A percentile compares a stretch with the other conserved stretches of the same genome.
These are phyloP conservation scores for Esteya vermicola DNA, from an alignment of 2,329 filamentous ascomycete genomes.

Conservation along the genomic window DNA sequence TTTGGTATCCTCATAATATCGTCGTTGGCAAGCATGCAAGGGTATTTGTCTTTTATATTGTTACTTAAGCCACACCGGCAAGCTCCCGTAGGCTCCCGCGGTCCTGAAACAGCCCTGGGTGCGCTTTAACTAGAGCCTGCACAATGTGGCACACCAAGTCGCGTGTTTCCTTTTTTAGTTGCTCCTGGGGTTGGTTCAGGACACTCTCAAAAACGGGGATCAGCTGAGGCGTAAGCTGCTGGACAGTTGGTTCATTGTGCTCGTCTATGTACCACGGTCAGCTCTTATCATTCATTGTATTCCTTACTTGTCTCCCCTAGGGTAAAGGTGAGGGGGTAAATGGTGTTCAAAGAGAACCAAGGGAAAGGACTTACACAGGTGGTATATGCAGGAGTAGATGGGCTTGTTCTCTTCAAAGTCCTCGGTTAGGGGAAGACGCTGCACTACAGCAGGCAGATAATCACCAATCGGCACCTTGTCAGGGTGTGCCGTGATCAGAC, in stretches of 20 bases:
- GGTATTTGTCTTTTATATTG: too few relatives aligned
- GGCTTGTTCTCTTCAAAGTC: slow-evolving; percentile 96
- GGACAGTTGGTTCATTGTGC: slow-evolving; percentile 52
- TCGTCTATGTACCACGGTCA: slow-evolving; percentile 32
- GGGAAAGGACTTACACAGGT: slow-evolving; percentile 53
- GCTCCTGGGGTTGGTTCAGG: slow-evolving; percentile 55
- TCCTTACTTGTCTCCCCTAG: too few relatives aligned
- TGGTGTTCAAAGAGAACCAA: background rate
- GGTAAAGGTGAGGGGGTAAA: too few relatives aligned
- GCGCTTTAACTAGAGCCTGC: slow-evolving; percentile 23
- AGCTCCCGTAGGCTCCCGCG: slow-evolving; percentile 17
- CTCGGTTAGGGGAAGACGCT: slow-evolving; percentile 73
- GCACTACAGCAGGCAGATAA: slow-evolving; percentile 67
- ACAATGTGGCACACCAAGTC: slow-evolving; percentile 52
- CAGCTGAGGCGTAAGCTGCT: slow-evolving; percentile 54
- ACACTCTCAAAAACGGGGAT: slow-evolving; percentile 61
- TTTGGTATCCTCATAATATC: slow-evolving; percentile 1
- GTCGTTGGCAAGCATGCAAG: background rate
- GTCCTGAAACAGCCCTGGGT: slow-evolving; percentile 17
- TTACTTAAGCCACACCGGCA: slow-evolving; percentile 7
- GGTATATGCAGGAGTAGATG: slow-evolving; percentile 78
- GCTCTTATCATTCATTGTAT: too few relatives aligned
- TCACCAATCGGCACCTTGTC: slow-evolving; percentile 66
- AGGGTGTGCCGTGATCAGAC: slow-evolving; percentile 86
- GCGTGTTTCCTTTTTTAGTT: slow-evolving; percentile 60